Evolutionary conservation across 2,329 filamentous ascomycete species (phyloP).

Genomic region (Scytalidium sp.): DNA sequence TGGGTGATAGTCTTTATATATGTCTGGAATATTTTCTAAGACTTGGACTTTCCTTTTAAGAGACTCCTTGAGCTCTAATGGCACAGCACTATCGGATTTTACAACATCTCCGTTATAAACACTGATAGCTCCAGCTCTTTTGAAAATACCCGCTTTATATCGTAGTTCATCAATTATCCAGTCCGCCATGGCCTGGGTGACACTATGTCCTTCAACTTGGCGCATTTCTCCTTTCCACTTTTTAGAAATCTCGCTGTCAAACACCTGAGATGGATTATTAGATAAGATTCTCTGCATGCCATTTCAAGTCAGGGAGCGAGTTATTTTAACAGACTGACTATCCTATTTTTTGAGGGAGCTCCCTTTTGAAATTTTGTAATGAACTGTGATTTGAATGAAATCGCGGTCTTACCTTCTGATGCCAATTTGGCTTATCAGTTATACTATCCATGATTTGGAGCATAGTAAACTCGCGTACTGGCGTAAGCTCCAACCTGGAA

Average conservation of each 20-base stretch:
- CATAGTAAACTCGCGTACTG: conserved; percentile 12
- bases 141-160: conserved; percentile 5
- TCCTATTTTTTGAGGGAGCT: too few species aligned
- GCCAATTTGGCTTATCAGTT: conserved; percentile 14
- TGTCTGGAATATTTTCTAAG: conserved; percentile 48
- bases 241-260: conserved; percentile 10
- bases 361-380: too few species aligned
- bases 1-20: conserved; percentile 57
- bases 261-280: conserved; percentile 4
- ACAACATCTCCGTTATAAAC: conserved; percentile 31
- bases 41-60: conserved; percentile 39
- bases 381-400: too few species aligned
- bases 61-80: conserved; percentile 31
- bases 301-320: background rate
- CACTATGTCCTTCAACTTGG: conserved; percentile 10
- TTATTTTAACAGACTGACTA: background rate
- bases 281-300: too few species aligned
- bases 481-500: background rate
- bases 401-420: background rate
- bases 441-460: conserved; percentile 10
- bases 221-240: conserved; percentile 16
- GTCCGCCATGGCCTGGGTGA: conserved; percentile 29
- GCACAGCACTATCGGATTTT: conserved; percentile 48
- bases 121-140: background rate
- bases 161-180: conserved; percentile 7